Base-by-base conservation (phyloP, 805 yeast genomes). In the Pichia exigua region DNA sequence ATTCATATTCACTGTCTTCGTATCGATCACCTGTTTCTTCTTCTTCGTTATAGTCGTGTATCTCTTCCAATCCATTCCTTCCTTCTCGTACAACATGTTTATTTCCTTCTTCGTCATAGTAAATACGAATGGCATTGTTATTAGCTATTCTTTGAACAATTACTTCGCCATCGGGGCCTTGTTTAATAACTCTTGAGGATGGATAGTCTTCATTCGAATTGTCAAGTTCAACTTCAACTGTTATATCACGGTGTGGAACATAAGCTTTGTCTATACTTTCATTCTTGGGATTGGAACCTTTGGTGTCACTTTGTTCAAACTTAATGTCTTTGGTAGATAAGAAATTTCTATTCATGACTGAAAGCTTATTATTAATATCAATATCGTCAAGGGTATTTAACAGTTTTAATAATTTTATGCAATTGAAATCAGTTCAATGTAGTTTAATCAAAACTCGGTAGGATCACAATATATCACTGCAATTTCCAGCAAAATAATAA, bases 111-210 rank as follows among this genome's bases (percentile, higher is more conserved):
- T 54, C 53, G 39, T 53, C 53, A 27, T 43, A 45, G 15, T 35
- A 64, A 18, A 61, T 65, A 24, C 61, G 65, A 12, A 61, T 51
- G 11, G 57, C 52, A 32, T 56, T 54, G 48, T 38, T 55, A 51
- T 57, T 59, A 24, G 59, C 60, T 47, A 80, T 61, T 48, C 78
- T 74, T 59, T 85, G 85, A 24, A 87, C 89, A 46, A 86, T 77
- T 6, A 87, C 85, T 58, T 85, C 87, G 9, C 95, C 95, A 63
- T 86, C 84, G 6, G 65, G 56, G 4, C 79, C 85, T 58, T 83
- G 82, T 57, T 79, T 83, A 45, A 85, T 81, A 5, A 85, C 81
- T 51, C 94, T 66, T 10, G 90, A 83, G 15, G 78, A 74, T 2
- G 94, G 94, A 61, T 85, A 85, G 17, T 83, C 88, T 38, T 77